Percentiles rank a stretch among this genome's conserved stretches.
phyloP scores from a whole-genome alignment of 2,329 filamentous ascomycete species.

The Golovinomyces cichoracearum region DNA sequence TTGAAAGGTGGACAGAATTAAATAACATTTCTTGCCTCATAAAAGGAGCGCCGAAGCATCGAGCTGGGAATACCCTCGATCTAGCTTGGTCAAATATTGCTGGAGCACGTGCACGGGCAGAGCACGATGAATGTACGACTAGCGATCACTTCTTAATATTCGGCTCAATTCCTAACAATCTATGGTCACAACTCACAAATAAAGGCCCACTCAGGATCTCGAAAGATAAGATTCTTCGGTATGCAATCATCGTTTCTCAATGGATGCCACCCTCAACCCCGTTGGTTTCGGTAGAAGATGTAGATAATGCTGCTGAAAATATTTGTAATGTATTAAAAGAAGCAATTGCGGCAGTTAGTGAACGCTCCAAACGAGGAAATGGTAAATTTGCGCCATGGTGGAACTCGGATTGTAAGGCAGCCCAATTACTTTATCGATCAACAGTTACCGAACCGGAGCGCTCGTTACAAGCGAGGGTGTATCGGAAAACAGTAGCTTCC shows the following conservation, averaged over 20 bases:
- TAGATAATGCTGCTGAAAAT: background rate
- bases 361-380: background rate
- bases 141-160: background rate
- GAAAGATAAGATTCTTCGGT: background rate
- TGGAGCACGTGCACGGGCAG: background rate
- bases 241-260: background rate
- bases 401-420: background rate
- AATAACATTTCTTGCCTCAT: background rate
- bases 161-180: background rate
- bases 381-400: background rate
- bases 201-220: background rate
- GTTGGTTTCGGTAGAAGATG: background rate
- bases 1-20: background rate
- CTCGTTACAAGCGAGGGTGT: no score
- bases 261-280: background rate
- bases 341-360: background rate
- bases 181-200: background rate
- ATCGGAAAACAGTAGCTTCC: no score
- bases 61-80: background rate
- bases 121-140: background rate
- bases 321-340: background rate
- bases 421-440: background rate
- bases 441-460: no score
- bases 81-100: background rate
- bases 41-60: background rate